phyloP scores from a whole-genome alignment of 2,329 filamentous ascomycete species.

The Fusarium nisikadoi region DNA sequence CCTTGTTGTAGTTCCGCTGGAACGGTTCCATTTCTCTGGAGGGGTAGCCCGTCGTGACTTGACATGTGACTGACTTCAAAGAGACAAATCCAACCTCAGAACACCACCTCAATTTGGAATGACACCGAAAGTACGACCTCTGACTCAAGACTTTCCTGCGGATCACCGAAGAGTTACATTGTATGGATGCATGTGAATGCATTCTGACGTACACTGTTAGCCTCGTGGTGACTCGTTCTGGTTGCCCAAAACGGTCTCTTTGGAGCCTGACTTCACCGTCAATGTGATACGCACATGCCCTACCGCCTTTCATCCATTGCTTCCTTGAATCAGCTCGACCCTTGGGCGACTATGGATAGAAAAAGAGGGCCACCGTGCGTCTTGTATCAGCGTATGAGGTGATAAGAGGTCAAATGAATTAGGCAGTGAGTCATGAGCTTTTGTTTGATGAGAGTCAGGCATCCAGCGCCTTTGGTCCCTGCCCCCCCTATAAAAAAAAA shows the following conservation, averaged over 20 bases:
- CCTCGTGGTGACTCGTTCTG: background rate
- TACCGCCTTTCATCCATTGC: background rate
- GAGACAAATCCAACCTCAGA: background rate
- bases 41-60: slow-evolving; percentile 25
- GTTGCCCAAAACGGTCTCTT: slow-evolving; percentile 25
- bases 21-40: background rate
- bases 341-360: slow-evolving; percentile 10
- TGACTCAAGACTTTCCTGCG: slow-evolving; percentile 3
- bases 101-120: background rate
- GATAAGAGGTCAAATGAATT: slow-evolving; percentile 7
- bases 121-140: background rate
- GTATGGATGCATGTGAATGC: slow-evolving; percentile 10
- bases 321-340: slow-evolving; percentile 4
- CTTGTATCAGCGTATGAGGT: slow-evolving; percentile 1
- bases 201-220: slow-evolving; percentile 6
- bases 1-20: background rate
- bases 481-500: slow-evolving; percentile 14
- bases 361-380: slow-evolving; percentile 4
- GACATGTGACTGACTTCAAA: slow-evolving; percentile 35
- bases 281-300: background rate
- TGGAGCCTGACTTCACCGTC: slow-evolving; percentile 22
- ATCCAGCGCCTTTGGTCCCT: slow-evolving; percentile 22
- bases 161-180: background rate
- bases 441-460: slow-evolving; percentile 10
- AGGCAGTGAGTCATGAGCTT: slow-evolving; percentile 26